Conservation (phyloP, 495 filamentous ascomycete genomes). For the Aspergillus homomorphus region DNA sequence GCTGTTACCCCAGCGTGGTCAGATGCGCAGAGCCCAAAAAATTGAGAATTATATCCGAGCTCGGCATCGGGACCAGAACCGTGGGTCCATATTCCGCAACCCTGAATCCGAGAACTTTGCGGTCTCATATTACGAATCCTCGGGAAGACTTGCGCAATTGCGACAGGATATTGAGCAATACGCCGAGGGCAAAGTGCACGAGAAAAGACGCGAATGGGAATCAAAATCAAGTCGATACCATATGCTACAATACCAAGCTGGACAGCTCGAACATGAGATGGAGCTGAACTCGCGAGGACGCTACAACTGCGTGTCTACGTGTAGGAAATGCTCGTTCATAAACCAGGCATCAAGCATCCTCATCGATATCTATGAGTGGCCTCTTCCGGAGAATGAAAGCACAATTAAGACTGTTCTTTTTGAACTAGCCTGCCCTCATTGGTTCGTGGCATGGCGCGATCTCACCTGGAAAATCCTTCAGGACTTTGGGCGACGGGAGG, state of each 20-base stretch:
- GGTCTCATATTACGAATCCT: conserved; percentile 39
- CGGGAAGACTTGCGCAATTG: background rate
- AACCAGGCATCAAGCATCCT: conserved; percentile 27
- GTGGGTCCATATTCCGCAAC: conserved; percentile 30
- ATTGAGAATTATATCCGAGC: conserved; percentile 48
- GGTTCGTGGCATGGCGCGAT: conserved; percentile 53
- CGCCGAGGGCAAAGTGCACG: conserved; percentile 22
- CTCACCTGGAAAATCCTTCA: conserved; percentile 30
- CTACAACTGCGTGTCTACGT: conserved; percentile 20
- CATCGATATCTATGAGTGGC: conserved; percentile 59
- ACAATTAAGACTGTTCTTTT: conserved; percentile 51
- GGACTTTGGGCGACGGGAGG: conserved; percentile 37
- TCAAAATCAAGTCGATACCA: conserved; percentile 24
- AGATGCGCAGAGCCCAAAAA: conserved; percentile 46
- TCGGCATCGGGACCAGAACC: conserved; percentile 17
- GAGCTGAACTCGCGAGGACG: conserved; percentile 23
- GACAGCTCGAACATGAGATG: conserved; percentile 7
- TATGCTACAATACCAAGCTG: background rate
- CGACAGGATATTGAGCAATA: conserved; percentile 33
- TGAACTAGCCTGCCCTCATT: conserved; percentile 47
- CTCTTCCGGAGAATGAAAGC: conserved; percentile 41
- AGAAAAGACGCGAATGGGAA: conserved; percentile 43
- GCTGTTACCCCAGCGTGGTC: conserved; percentile 41
- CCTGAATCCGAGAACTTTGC: conserved; percentile 40
- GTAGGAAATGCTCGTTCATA: conserved; percentile 30